These are phyloP conservation scores for Torulaspora franciscae DNA, from an alignment of 805 yeast species.

Conservation along the genomic window DNA sequence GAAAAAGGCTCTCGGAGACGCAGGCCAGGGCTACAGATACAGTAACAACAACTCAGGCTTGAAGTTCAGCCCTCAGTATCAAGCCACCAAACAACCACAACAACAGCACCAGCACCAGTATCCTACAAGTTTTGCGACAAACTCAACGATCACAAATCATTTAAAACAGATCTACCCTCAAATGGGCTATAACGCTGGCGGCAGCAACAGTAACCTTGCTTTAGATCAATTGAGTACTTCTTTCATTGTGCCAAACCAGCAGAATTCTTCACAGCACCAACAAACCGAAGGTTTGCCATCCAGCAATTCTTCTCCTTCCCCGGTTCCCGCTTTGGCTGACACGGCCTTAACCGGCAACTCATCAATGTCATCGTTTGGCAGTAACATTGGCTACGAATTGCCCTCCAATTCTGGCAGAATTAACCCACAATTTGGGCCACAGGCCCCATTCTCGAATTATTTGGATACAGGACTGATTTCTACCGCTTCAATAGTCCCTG, in stretches of 20 bases:
- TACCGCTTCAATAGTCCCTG: conserved; percentile 7
- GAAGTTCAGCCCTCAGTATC: conserved; percentile 11
- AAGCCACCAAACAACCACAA: neutral
- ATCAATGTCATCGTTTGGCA: conserved; percentile 15
- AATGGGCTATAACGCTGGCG: conserved; percentile 15
- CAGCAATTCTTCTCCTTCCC: conserved; percentile 20
- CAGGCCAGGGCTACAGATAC: conserved; percentile 13
- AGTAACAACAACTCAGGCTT: conserved; percentile 12
- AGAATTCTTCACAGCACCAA: conserved; percentile 1
- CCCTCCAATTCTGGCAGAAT: conserved; percentile 12
- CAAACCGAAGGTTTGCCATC: conserved; percentile 13
- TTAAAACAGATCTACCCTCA: conserved; percentile 27
- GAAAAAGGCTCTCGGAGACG: conserved; percentile 10
- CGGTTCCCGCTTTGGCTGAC: conserved; percentile 16
- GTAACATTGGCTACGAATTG: conserved; percentile 15
- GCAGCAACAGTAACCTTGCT: conserved; percentile 10
- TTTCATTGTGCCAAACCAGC: conserved; percentile 6
- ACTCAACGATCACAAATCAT: conserved; percentile 18
- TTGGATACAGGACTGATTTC: conserved; percentile 9
- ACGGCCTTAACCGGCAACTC: conserved; percentile 20
- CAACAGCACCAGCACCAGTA: conserved; percentile 9
- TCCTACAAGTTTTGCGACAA: conserved; percentile 6
- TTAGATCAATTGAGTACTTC: conserved; percentile 10
- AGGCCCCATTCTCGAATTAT: conserved; percentile 11
- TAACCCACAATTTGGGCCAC: conserved; percentile 12